Percentiles rank a stretch among this genome's conserved stretches.
phyloP scores from a whole-genome alignment of 1,139 yeast genomes.

The Saccharomyces hybrid region DNA sequence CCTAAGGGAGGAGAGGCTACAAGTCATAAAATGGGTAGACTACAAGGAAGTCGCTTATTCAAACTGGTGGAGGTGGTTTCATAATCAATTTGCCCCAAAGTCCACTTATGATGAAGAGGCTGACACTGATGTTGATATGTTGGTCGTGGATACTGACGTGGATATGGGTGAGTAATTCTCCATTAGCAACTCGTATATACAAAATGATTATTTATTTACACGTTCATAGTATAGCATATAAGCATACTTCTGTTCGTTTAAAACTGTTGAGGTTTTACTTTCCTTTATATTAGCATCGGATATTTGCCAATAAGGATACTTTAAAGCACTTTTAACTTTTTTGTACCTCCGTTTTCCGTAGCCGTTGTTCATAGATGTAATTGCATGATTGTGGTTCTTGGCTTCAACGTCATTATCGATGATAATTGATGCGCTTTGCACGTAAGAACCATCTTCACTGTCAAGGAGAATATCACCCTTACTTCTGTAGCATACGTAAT shows the following conservation, averaged over 20 bases:
- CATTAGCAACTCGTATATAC: neutral
- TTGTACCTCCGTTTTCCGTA: neutral
- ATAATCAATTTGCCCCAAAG: constrained; percentile 1
- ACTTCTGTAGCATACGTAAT: constrained; percentile 71
- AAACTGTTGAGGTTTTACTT: constrained; percentile 50
- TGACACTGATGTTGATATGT: constrained; percentile 17
- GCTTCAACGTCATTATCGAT: constrained; percentile 1
- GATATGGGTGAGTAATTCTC: constrained; percentile 12
- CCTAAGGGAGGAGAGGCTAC: constrained; percentile 18
- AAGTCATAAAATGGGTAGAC: constrained; percentile 25
- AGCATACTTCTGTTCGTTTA: constrained; percentile 64
- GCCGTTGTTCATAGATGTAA: neutral
- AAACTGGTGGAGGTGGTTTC: constrained; percentile 25
- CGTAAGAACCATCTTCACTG: constrained; percentile 36
- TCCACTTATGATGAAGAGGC: constrained; percentile 6
- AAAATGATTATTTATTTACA: constrained; percentile 3
- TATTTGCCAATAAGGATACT: constrained; percentile 77
- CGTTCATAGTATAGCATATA: constrained; percentile 76
- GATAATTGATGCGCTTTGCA: constrained; percentile 36
- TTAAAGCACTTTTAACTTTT: constrained; percentile 43
- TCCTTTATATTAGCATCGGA: constrained; percentile 70
- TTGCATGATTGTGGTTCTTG: neutral
- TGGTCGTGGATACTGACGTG: constrained; percentile 6
- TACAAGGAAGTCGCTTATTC: constrained; percentile 13
- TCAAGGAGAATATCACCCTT: constrained; percentile 59